These are phyloP conservation scores for Primulina eburnea DNA, from an alignment of 257 asterid species.

Conservation along the genomic window DNA sequence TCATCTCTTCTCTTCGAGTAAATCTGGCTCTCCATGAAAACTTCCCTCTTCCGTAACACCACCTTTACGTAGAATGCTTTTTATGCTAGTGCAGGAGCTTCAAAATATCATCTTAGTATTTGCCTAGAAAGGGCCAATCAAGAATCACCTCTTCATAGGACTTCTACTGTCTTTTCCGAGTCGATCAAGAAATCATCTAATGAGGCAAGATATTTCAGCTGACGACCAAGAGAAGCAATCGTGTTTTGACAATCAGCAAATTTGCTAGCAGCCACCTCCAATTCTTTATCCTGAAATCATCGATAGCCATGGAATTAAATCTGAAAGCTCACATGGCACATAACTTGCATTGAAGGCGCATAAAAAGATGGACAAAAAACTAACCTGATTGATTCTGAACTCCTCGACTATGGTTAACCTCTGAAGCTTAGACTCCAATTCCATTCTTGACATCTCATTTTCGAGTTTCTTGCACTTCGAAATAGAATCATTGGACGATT, in stretches of 20 bases:
- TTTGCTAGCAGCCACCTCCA: constrained; percentile 44
- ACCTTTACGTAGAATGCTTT: neutral
- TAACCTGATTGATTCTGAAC: constrained; percentile 61
- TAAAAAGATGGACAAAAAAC: constrained; percentile 17
- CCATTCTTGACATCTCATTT: constrained; percentile 46
- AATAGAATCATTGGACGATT: constrained; percentile 47
- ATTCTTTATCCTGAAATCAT: constrained; percentile 34
- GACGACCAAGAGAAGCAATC: constrained; percentile 45
- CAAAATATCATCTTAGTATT: neutral
- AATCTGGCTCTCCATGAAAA: neutral
- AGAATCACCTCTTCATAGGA: constrained; percentile 2
- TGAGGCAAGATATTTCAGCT: constrained; percentile 38
- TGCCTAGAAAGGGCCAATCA: neutral
- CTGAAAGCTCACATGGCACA: neutral
- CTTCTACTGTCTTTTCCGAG: constrained; percentile 12
- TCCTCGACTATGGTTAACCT: constrained; percentile 46
- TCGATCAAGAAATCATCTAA: constrained; percentile 39
- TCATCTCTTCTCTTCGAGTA: neutral
- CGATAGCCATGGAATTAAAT: constrained; percentile 1
- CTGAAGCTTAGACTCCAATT: constrained; percentile 41
- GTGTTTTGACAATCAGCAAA: constrained; percentile 52
- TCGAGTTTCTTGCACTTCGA: constrained; percentile 43
- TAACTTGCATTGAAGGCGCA: neutral
- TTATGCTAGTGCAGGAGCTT: neutral
- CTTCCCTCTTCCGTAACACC: neutral